Evolutionary conservation across 1,284 basidiomycete genomes (phyloP), one percentile per base, ranked within the genome.

Genomic region (Heterobasidion annosum): DNA sequence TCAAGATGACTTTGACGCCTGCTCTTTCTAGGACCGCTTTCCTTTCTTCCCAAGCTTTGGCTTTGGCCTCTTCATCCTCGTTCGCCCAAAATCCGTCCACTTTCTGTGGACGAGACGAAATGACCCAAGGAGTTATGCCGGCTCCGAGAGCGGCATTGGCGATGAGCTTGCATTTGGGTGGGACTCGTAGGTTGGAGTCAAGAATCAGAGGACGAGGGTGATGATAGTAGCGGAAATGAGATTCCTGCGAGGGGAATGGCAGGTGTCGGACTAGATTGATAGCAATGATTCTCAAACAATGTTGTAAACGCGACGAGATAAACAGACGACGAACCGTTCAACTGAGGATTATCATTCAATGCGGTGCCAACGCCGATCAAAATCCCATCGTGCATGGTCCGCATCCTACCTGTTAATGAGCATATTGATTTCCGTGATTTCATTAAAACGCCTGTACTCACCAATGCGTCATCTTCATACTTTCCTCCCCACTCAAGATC

Each of bases 381-480:
- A 58, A 99, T 98, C 8, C 82, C 93, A 65, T 97, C 91, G 69
- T 98, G 95, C 77, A 93, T 81, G 0, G 88, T 78, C 59, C 92
- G 76, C 79, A 93, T 82, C 85, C 89, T 93, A 59, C 45, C 60
- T 59, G 55, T 34, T 56, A 42, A 51, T 44, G 19, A 43, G 43
- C 45, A 44, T 40, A 40, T 40, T 40, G 12, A 40, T 40, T 40
- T 40, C 7, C 25, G 25, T 25, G 25, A 25, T 25, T 25, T 25
- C 5, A 25, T 25, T 3, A 25, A 25, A 2, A 0, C 4, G 4
- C 25, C 32, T 8, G 33, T 50, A 46, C 73, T 58, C 73, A 93
- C 92, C 88, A 89, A 68, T 98, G 96, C 12, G 96, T 98, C 90
- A 99, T 93, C 48, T 83, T 63, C 88, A 96, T 90, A 67, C 91